A percentile compares a stretch with the other conserved stretches of the same genome.
phyloP scores from a whole-genome alignment of 495 filamentous ascomycete species.

The Podospora bellae-mahoneyi region DNA sequence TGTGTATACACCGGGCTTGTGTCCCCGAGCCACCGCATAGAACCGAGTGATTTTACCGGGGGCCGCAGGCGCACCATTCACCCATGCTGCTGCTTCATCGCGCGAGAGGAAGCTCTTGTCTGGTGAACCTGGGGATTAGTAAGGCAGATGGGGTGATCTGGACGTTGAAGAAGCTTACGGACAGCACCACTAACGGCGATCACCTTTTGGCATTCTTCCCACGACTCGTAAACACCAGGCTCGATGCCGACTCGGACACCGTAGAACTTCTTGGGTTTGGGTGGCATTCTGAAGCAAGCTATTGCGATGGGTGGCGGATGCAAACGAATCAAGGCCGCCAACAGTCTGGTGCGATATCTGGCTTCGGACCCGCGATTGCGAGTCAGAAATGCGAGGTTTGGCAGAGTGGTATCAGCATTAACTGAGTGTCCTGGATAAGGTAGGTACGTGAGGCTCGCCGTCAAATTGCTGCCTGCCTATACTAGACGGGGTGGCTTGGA shows the following conservation, averaged over 20 bases:
- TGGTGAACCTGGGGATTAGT: constrained; percentile 27
- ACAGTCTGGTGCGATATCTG: too few relatives aligned
- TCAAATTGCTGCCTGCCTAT: too few relatives aligned
- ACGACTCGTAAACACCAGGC: constrained; percentile 85
- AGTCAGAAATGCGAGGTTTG: too few relatives aligned
- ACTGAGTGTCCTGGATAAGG: too few relatives aligned
- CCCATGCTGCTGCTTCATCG: constrained; percentile 74
- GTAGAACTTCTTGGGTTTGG: constrained; percentile 53
- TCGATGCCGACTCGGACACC: constrained; percentile 72
- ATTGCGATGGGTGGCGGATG: too few relatives aligned
- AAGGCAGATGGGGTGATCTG: background rate
- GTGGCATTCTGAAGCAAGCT: background rate
- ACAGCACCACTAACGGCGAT: constrained; percentile 81
- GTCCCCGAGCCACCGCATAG: constrained; percentile 83
- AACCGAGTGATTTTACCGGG: constrained; percentile 49
- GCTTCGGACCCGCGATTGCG: too few relatives aligned
- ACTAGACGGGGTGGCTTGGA: too few relatives aligned
- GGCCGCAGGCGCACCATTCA: constrained; percentile 54
- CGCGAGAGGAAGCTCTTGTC: constrained; percentile 80
- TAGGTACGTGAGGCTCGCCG: too few relatives aligned
- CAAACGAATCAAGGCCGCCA: too few relatives aligned
- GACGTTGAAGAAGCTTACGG: constrained; percentile 30
- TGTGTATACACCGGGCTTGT: constrained; percentile 81
- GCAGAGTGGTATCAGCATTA: too few relatives aligned
- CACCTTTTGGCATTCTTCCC: constrained; percentile 76